phyloP scores from a whole-genome alignment of 2,329 filamentous ascomycete species.

The Alternaria sp. region DNA sequence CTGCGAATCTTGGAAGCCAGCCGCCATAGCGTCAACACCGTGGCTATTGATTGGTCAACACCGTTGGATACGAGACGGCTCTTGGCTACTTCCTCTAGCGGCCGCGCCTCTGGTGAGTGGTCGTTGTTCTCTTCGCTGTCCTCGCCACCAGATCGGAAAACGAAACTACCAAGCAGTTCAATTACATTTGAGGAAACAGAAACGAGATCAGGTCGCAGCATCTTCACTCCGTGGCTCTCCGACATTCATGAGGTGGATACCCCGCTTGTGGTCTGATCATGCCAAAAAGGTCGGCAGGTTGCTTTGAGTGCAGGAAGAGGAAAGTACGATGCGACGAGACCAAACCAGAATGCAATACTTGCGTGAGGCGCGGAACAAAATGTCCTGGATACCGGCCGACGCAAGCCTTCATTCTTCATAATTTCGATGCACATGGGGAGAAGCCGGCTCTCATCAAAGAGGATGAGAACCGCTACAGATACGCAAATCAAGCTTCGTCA shows the following conservation, averaged over 20 bases:
- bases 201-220: not conserved
- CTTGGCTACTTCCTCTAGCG: conserved; percentile 18
- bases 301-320: conserved; percentile 49
- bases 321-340: conserved; percentile 50
- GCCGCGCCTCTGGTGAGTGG: conserved; percentile 12
- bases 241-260: conserved; percentile 11
- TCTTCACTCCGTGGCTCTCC: not conserved
- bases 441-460: conserved; percentile 45
- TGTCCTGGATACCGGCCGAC: conserved; percentile 48
- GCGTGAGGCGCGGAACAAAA: conserved; percentile 45
- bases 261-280: conserved; percentile 30
- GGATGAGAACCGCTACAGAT: conserved; percentile 46
- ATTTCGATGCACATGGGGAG: conserved; percentile 41
- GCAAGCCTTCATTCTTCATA: conserved; percentile 47
- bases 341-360: conserved; percentile 48
- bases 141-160: conserved; percentile 7
- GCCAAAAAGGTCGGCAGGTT: conserved; percentile 49
- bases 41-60: conserved; percentile 12
- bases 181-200: not conserved
- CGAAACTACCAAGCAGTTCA: not conserved
- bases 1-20: conserved; percentile 12
- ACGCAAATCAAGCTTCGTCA: conserved; percentile 33
- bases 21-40: conserved; percentile 1
- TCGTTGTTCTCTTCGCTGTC: conserved; percentile 3
- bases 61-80: conserved; percentile 17